Evolutionary conservation across 1,284 basidiomycete species (phyloP).

Genomic region (Cutaneotrichosporon sp.): DNA sequence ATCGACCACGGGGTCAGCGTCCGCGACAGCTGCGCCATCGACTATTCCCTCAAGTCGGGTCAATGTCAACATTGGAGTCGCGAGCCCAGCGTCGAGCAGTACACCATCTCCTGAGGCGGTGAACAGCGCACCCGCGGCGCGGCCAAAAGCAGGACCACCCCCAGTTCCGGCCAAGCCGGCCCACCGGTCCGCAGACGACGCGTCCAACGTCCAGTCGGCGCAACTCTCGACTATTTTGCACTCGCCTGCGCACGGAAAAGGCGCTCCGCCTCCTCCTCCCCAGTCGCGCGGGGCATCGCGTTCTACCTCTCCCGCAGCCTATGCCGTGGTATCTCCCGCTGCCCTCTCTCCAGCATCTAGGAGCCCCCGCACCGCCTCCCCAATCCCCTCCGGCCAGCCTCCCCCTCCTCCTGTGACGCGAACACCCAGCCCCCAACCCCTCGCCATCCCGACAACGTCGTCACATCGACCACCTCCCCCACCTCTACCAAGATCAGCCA

Average conservation of each 20-base stretch:
- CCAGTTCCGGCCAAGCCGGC: background rate
- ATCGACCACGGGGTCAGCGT: background rate
- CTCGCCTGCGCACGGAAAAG: background rate
- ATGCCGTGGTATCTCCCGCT: too few species aligned
- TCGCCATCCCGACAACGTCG: background rate
- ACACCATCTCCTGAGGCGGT: too few species aligned
- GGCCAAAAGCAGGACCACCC: background rate
- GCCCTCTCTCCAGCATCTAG: constrained; percentile 10
- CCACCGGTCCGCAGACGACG: too few species aligned
- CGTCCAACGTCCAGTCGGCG: too few species aligned
- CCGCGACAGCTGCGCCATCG: too few species aligned
- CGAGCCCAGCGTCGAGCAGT: too few species aligned
- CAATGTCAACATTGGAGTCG: too few species aligned
- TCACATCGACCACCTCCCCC: background rate
- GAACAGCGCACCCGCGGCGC: too few species aligned
- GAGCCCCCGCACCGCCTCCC: background rate
- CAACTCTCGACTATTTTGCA: too few species aligned
- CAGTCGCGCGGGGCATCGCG: constrained; percentile 2
- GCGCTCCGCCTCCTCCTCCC: background rate
- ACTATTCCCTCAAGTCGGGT: too few species aligned
- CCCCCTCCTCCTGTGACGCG: constrained; percentile 4
- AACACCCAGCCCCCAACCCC: background rate
- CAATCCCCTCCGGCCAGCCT: background rate
- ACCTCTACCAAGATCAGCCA: background rate
- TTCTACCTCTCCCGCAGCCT: background rate